Base-by-base conservation (phyloP, 2,329 filamentous ascomycete species). In the Pseudogymnoascus pannorum region DNA sequence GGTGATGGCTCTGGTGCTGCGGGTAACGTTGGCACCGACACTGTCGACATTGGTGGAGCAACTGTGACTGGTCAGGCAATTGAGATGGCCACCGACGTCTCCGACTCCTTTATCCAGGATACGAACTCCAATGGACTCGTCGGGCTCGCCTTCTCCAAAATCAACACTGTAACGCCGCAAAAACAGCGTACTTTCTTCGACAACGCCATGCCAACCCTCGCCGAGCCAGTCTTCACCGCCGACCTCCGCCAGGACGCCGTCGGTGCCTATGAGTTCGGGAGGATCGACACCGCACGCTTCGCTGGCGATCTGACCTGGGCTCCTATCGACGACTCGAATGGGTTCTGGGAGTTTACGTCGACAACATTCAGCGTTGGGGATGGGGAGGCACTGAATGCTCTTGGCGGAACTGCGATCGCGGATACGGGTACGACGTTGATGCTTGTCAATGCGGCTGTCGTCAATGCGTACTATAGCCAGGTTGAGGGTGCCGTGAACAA, bases 151-250 rank as follows among this genome's bases (percentile, higher is more conserved):
- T 73, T 69, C 65, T 70, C 68, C 58, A 72, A 71, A 58, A 65
- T 72, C 40, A 73, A 73, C 63, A 73, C 71, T 24, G 67, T 73
- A 59, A 66, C 69, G 65, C 72, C 72, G 9, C 60, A 64, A 18
- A 64, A 68, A 18, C 70, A 72, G 63, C 72, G 72, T 64, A 73
- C 72, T 24, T 73, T 72, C 66, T 73, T 73, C 61, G 71, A 72
- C 60, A 73, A 72, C 64, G 68, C 66, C 40, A 64, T 68, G 51
- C 38, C 66, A n/a, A 62, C 60, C 36, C 70, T 73, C 24, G 64
- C 66, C n/a, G 48, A 84, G 87, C 80, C 79, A 9, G 71, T 87
- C 40, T 87, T 87, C 72, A 82, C 84, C 8, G 82, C 79, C 48
- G 75, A 76, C 64, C 74, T 84, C 62, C 80, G 80, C 69, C 74